Evolutionary conservation across 345 rosid species (phyloP).

Genomic region (Acer yangbiense): DNA sequence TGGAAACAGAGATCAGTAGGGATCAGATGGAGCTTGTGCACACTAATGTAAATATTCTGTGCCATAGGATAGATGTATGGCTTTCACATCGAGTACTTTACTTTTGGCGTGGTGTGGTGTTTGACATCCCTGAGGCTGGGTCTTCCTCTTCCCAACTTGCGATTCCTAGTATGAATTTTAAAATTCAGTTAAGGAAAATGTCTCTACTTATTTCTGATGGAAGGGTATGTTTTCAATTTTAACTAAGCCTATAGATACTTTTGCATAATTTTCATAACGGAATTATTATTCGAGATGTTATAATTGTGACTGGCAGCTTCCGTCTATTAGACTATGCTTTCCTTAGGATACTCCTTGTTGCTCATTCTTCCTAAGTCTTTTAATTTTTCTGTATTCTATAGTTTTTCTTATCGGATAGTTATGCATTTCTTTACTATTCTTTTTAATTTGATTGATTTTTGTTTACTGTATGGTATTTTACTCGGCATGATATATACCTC

Average conservation of each 20-base stretch:
- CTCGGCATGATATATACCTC: background rate
- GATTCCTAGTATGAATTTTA: constrained; percentile 42
- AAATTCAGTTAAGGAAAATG: constrained; percentile 54
- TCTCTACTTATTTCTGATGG: constrained; percentile 86
- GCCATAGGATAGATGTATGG: constrained; percentile 59
- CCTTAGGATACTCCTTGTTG: background rate
- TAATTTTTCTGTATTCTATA: constrained; percentile 1
- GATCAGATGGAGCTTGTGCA: constrained; percentile 34
- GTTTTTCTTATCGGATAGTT: background rate
- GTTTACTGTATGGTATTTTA: background rate
- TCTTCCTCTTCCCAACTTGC: constrained; percentile 61
- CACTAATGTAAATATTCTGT: constrained; percentile 44
- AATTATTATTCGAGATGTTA: constrained; percentile 15
- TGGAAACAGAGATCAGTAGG: constrained; percentile 47
- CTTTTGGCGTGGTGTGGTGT: constrained; percentile 61
- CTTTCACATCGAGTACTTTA: constrained; percentile 69
- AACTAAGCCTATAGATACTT: background rate
- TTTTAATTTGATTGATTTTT: background rate
- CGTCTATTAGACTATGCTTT: background rate
- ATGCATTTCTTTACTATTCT: background rate
- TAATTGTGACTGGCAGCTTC: background rate
- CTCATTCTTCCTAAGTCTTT: background rate
- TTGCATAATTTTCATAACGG: constrained; percentile 1
- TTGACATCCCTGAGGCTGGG: constrained; percentile 50
- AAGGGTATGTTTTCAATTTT: constrained; percentile 54